Evolutionary conservation across 768 basidiomycete species (phyloP), one percentile per base, ranked within the genome.

Genomic region (Suillus subaureus): DNA sequence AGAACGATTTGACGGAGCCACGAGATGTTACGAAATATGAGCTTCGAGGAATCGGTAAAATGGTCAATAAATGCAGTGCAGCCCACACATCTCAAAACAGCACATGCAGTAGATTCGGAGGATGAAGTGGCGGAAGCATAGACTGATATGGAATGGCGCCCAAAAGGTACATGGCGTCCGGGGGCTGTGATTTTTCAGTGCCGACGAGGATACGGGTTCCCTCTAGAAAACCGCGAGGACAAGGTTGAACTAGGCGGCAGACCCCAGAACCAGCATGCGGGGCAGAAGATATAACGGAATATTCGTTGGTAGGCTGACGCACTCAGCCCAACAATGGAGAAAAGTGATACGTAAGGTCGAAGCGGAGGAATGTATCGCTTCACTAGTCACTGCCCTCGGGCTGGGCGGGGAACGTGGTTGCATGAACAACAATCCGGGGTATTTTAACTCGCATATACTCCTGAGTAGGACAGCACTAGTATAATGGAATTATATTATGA

Each of bases 121-220:
- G n/a, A 33, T 40, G 33, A 54, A 62, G 62, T 35, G 62, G 31
- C n/a, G 21, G 62, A 58, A 63, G 40, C 37, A 61, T 1, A 23
- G 31, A 37, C 37, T 9, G 28, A 28, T 40, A 16, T 23, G 23
- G 21, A 39, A 63, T 16, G 23, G 6, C 54, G 61, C 61, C 40
- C 56, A 21, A 40, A 42, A 61, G n/a, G 62, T 42, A 49, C 56
- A 63, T 23, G 12, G 39, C 43, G 52, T 64, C 62, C 63, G 65
- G 23, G 62, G 72, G 74, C 74, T 72, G 67, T 75, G 74, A n/a
- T 21, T 4, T 64, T 45, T 69, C 68, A 70, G 67, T 57, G 72
- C 72, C 61, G 35, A 31, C 16, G 33, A 13, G 39, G 9, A 39
- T 26, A 28, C 31, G 55, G 37, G 37, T 7, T 39, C 15, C 35